These are phyloP conservation scores for Fonsecaea multimorphosa DNA, from an alignment of 2,329 filamentous ascomycete species.

Conservation along the genomic window DNA sequence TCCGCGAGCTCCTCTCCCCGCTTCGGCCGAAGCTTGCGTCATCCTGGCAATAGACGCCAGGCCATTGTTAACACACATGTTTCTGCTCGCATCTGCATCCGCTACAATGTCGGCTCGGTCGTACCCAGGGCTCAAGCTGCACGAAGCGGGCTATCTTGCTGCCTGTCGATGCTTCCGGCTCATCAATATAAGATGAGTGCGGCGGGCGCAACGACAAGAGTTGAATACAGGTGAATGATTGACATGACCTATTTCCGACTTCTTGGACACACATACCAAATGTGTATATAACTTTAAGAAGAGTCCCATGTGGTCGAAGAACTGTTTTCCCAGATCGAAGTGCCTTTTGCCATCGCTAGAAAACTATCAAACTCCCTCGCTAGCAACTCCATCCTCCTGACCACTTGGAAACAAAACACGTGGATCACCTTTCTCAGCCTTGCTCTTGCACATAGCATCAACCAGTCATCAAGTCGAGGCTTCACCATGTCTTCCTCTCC, in stretches of 20 bases:
- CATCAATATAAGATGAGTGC: background rate
- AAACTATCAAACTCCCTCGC: too few species aligned
- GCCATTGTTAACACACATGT: background rate
- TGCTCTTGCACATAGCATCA: background rate
- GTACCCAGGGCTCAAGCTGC: background rate
- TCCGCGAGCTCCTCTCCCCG: background rate
- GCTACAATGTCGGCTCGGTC: background rate
- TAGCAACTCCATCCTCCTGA: too few species aligned
- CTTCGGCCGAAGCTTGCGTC: background rate
- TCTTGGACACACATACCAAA: too few species aligned
- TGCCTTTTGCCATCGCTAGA: too few species aligned
- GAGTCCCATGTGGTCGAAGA: too few species aligned
- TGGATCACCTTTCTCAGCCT: background rate
- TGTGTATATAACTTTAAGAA: too few species aligned
- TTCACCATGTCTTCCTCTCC: constrained; percentile 1
- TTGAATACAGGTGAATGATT: background rate
- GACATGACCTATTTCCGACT: too few species aligned
- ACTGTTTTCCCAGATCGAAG: too few species aligned
- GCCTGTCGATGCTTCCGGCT: background rate
- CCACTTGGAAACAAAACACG: background rate
- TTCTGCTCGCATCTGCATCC: background rate
- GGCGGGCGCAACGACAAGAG: background rate
- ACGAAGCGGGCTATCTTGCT: background rate
- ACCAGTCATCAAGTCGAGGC: background rate
- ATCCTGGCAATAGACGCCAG: background rate